phyloP scores from a whole-genome alignment of 495 filamentous ascomycete species.

The Saxophila tyrrhenica region DNA sequence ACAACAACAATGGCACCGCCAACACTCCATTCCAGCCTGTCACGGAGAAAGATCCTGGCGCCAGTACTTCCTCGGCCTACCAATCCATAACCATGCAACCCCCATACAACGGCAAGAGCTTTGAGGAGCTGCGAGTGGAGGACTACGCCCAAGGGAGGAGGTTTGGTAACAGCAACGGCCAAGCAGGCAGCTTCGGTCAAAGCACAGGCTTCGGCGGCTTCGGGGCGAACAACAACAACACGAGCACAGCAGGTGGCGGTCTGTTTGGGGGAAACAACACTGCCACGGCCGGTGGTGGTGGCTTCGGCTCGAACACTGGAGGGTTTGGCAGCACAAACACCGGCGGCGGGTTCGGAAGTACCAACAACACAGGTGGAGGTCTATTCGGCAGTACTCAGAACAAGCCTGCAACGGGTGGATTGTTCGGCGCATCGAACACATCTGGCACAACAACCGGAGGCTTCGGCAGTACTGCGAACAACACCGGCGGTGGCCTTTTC shows the following conservation, averaged over 20 bases:
- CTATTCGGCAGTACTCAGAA: conserved; percentile 17
- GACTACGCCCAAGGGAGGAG: conserved; percentile 84
- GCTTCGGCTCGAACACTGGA: conserved; percentile 26
- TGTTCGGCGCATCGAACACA: conserved; percentile 36
- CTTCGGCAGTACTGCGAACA: conserved; percentile 33
- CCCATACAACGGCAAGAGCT: conserved; percentile 76
- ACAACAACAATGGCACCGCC: conserved; percentile 56
- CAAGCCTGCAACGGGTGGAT: conserved; percentile 30
- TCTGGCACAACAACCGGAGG: conserved; percentile 24
- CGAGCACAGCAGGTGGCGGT: conserved; percentile 28
- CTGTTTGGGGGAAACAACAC: conserved; percentile 35
- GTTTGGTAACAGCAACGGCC: conserved; percentile 67
- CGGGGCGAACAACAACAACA: conserved; percentile 32
- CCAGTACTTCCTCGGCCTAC: conserved; percentile 55
- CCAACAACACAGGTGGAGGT: conserved; percentile 34
- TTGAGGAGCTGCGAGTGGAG: conserved; percentile 77
- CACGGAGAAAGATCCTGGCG: conserved; percentile 67
- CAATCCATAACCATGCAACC: conserved; percentile 82
- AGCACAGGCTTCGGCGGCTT: conserved; percentile 51
- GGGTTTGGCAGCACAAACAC: conserved; percentile 38
- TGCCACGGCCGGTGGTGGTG: conserved; percentile 24
- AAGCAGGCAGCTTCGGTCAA: conserved; percentile 71
- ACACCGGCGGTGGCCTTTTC: conserved; percentile 33
- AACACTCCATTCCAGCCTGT: conserved; percentile 59
- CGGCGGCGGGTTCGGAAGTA: conserved; percentile 19